phyloP scores from a whole-genome alignment of 208 protist genomes.

The Trypanosoma vivax region DNA sequence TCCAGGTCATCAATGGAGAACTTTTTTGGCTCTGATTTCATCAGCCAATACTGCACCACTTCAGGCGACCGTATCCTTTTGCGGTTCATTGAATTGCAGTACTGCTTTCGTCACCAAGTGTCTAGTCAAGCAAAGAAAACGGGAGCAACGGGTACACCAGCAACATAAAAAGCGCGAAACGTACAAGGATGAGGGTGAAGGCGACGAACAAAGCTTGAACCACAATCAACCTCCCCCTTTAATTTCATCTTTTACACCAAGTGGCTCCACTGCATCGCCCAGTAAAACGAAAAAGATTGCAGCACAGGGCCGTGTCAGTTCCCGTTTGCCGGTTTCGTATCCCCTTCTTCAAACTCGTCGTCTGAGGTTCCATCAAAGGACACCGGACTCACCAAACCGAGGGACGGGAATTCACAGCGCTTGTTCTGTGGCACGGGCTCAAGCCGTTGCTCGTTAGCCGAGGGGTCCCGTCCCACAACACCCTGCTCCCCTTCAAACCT shows the following conservation, averaged over 20 bases:
- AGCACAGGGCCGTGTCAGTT: background rate
- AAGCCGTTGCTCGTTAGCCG: slow-evolving; percentile 22
- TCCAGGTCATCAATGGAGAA: slow-evolving; percentile 78
- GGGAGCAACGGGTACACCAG: background rate
- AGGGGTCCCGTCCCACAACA: background rate
- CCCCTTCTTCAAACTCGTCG: slow-evolving; percentile 8
- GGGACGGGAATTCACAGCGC: slow-evolving; percentile 27
- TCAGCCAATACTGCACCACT: slow-evolving; percentile 57
- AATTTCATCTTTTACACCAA: too few relatives aligned
- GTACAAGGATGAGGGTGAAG: background rate
- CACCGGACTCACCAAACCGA: slow-evolving; percentile 62
- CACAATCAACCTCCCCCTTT: too few relatives aligned
- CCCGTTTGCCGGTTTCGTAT: background rate
- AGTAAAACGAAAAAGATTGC: too few relatives aligned
- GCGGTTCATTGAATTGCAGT: slow-evolving; percentile 18
- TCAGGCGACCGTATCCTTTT: slow-evolving; percentile 39
- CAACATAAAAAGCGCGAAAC: background rate
- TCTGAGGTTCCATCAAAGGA: slow-evolving; percentile 35
- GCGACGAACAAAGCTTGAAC: background rate
- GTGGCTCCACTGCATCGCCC: too few relatives aligned
- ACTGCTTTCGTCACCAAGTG: background rate
- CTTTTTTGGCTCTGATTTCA: slow-evolving; percentile 82
- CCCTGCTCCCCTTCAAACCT: slow-evolving; percentile 36
- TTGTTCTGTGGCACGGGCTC: slow-evolving; percentile 83
- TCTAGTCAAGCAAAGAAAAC: background rate